Conservation (phyloP, 2,329 filamentous ascomycete genomes). For the Fusarium sp. region DNA sequence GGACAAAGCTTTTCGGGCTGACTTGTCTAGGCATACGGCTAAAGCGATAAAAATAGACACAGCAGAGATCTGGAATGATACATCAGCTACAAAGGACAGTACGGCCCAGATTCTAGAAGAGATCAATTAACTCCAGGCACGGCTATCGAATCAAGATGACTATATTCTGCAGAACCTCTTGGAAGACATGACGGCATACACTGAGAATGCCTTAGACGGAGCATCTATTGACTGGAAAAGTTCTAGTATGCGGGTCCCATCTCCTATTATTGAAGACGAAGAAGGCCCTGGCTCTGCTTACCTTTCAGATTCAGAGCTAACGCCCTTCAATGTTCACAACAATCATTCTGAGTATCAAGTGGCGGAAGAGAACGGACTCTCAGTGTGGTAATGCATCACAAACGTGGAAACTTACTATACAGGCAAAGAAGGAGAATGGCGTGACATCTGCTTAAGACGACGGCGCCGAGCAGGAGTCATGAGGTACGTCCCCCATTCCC, state of each 20-base stretch:
- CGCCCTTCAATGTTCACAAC: fast-evolving
- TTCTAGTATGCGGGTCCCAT: background rate
- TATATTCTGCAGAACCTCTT: background rate
- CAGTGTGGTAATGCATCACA: background rate
- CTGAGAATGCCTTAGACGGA: background rate
- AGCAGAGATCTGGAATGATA: background rate
- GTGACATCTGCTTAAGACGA: fast-evolving
- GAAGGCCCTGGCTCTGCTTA: fast-evolving
- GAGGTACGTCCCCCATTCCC: background rate
- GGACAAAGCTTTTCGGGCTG: fast-evolving
- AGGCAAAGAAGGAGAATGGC: background rate
- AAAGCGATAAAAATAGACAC: background rate
- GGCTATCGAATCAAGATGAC: background rate
- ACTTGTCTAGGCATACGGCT: background rate
- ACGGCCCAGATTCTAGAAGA: background rate
- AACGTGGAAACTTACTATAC: background rate
- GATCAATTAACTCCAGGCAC: background rate
- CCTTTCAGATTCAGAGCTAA: fast-evolving
- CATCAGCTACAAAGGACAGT: background rate
- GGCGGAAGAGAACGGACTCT: background rate
- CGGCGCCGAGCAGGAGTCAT: background rate
- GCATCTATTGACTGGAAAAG: background rate
- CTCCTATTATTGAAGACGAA: fast-evolving
- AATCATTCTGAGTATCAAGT: background rate
- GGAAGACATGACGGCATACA: background rate